Conservation (phyloP, 805 yeast genomes). For the Candida xiaguanensis region DNA sequence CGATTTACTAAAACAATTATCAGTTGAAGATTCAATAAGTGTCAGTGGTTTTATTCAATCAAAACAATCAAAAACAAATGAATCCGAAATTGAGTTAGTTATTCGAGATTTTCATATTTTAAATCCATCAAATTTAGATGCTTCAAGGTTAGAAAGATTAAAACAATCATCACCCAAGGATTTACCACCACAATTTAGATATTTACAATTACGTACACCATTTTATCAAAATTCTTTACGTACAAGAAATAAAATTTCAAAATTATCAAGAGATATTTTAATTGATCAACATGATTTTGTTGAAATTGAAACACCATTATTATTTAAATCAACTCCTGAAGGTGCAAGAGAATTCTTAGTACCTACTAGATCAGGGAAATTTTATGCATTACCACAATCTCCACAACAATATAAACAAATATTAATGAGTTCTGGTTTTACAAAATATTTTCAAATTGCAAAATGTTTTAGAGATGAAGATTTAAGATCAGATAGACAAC, state of each 20-base stretch:
- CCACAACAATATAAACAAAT: slow-evolving; percentile 97
- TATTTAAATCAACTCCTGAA: slow-evolving; percentile 95
- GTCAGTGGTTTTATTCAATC: slow-evolving; percentile 53
- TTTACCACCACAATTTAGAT: slow-evolving; percentile 78
- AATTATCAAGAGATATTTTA: slow-evolving; percentile 40
- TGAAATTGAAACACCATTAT: slow-evolving; percentile 88
- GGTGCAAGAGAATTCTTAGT: slow-evolving; percentile 96
- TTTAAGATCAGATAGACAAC: slow-evolving; percentile 90
- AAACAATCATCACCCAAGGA: slow-evolving; percentile 47
- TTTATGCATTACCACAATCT: slow-evolving; percentile 93
- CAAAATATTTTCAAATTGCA: slow-evolving; percentile 85
- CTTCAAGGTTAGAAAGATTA: slow-evolving; percentile 64
- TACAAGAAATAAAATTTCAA: slow-evolving; percentile 54
- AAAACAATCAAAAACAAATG: slow-evolving; percentile 19
- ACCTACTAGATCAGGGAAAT: slow-evolving; percentile 69
- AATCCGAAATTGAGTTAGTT: slow-evolving; percentile 52
- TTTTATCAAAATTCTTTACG: slow-evolving; percentile 53
- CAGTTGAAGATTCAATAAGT: slow-evolving; percentile 69
- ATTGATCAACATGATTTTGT: slow-evolving; percentile 46
- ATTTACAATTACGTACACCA: slow-evolving; percentile 69
- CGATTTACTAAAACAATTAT: slow-evolving; percentile 44
- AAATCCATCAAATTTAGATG: slow-evolving; percentile 59
- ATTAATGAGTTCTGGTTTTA: slow-evolving; percentile 89
- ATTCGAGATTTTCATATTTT: slow-evolving; percentile 51
- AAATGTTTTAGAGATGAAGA: slow-evolving; percentile 96